Evolutionary conservation across 2,329 filamentous ascomycete genomes (phyloP).

Genomic region (Plenodomus tracheiphilus): DNA sequence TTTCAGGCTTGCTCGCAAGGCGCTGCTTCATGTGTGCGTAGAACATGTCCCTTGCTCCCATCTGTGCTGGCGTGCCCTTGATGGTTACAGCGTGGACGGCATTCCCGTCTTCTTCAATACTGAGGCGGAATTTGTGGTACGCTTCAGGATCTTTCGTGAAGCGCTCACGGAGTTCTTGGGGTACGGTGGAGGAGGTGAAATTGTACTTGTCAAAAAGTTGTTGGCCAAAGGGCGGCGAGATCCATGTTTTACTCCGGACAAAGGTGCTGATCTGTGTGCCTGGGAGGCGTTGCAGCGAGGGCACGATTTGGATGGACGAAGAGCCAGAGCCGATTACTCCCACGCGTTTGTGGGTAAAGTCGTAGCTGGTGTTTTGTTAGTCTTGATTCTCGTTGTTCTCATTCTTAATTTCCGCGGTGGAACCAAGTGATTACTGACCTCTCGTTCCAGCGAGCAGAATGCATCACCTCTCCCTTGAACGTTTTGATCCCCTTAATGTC

Average conservation of each 20-base stretch:
- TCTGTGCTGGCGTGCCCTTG: constrained; percentile 44
- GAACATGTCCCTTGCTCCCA: constrained; percentile 42
- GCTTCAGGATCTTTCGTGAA: constrained; percentile 34
- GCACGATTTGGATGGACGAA: constrained; percentile 48
- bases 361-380: constrained; percentile 24
- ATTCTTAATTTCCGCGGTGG: background rate
- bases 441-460: constrained; percentile 42
- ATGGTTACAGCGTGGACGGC: constrained; percentile 36
- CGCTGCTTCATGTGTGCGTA: constrained; percentile 47
- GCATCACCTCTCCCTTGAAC: constrained; percentile 42
- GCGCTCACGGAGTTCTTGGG: constrained; percentile 25
- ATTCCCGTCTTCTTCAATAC: constrained; percentile 40
- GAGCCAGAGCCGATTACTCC: constrained; percentile 42
- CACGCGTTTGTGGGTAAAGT: constrained; percentile 39
- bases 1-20: constrained; percentile 43
- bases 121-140: constrained; percentile 36
- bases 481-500: constrained; percentile 35
- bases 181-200: constrained; percentile 37
- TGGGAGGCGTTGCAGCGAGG: constrained; percentile 41
- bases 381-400: background rate
- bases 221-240: constrained; percentile 38
- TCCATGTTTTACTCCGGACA: constrained; percentile 42
- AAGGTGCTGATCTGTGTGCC: constrained; percentile 38
- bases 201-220: constrained; percentile 37
- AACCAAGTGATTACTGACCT: constrained; percentile 16